Percentiles rank a stretch among this genome's conserved stretches.
Evolutionary conservation across 495 filamentous ascomycete species (phyloP).

Genomic region (Annulohypoxylon bovei): DNA sequence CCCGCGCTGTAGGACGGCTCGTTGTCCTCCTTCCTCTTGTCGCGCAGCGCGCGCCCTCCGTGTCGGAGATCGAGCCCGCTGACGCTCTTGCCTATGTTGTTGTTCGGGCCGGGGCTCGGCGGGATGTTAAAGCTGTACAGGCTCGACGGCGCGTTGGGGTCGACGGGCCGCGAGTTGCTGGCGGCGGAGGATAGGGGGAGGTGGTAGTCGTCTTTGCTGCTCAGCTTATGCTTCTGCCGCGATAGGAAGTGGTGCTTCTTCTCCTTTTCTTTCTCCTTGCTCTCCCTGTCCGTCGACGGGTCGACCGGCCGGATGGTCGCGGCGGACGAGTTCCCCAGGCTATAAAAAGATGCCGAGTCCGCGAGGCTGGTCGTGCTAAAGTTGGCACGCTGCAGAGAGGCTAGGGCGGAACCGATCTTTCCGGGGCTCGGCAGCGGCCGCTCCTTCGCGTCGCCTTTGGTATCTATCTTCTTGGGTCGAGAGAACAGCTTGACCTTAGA

Average conservation of each 20-base stretch:
- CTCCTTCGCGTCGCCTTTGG: constrained; percentile 75
- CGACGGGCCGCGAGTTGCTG: constrained; percentile 86
- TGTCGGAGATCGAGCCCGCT: constrained; percentile 87
- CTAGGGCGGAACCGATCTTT: constrained; percentile 72
- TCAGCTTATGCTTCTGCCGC: constrained; percentile 90
- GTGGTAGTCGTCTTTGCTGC: constrained; percentile 80
- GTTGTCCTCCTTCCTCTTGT: constrained; percentile 86
- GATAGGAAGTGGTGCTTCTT: constrained; percentile 87
- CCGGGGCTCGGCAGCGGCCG: constrained; percentile 81
- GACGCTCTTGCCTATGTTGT: constrained; percentile 76
- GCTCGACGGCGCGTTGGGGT: constrained; percentile 84
- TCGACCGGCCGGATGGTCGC: constrained; percentile 73
- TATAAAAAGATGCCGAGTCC: constrained; percentile 84
- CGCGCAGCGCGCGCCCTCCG: constrained; percentile 82
- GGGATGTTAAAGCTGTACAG: constrained; percentile 77
- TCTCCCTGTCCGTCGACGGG: constrained; percentile 46
- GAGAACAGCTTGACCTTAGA: constrained; percentile 94
- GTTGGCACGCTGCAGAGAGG: constrained; percentile 72
- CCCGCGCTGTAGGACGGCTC: constrained; percentile 45
- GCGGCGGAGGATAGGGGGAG: constrained; percentile 86
- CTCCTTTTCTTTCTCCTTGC: constrained; percentile 68
- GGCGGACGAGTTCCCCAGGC: constrained; percentile 81
- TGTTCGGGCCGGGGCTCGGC: constrained; percentile 76
- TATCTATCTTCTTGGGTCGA: constrained; percentile 83
- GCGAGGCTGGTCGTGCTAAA: constrained; percentile 79